Percentiles rank a stretch among this genome's conserved stretches.
phyloP scores from a whole-genome alignment of 148 eudicot genomes.

The Dysphania ambrosioides region DNA sequence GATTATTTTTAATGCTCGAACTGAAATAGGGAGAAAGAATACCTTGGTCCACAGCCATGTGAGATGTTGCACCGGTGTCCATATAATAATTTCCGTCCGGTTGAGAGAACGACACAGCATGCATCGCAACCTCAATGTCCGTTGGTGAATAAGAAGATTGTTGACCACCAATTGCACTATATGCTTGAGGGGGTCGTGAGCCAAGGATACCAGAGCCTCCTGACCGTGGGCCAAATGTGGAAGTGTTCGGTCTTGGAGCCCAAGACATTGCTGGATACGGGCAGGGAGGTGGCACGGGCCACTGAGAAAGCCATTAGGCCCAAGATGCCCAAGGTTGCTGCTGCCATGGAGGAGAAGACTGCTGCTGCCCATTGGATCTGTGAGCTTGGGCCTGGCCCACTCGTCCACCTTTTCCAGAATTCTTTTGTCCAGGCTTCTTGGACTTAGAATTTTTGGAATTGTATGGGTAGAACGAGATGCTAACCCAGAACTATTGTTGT shows the following conservation, averaged over 20 bases:
- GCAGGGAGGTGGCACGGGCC: background rate
- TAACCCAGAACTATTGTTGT: too few species aligned
- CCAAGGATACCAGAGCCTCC: background rate
- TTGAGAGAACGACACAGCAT: background rate
- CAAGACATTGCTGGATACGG: background rate
- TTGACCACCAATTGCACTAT: background rate
- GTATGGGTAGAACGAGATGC: too few species aligned
- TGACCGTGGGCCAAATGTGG: background rate
- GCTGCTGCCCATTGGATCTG: too few species aligned
- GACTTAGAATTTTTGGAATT: too few species aligned
- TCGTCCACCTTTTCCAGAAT: too few species aligned
- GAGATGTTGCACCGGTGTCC: background rate
- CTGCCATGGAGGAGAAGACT: too few species aligned
- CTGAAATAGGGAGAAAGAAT: background rate
- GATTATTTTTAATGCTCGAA: conserved; percentile 4
- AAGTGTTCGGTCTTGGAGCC: background rate
- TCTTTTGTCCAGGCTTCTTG: too few species aligned
- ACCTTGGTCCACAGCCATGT: background rate
- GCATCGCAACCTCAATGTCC: background rate
- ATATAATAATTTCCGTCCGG: background rate
- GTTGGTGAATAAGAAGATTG: background rate
- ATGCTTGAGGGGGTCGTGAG: conserved; percentile 8
- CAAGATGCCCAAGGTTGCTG: too few species aligned
- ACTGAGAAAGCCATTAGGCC: background rate
- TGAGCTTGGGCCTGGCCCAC: too few species aligned